Conservation (phyloP, 306 rosid species). For the Citrullus amarus region DNA sequence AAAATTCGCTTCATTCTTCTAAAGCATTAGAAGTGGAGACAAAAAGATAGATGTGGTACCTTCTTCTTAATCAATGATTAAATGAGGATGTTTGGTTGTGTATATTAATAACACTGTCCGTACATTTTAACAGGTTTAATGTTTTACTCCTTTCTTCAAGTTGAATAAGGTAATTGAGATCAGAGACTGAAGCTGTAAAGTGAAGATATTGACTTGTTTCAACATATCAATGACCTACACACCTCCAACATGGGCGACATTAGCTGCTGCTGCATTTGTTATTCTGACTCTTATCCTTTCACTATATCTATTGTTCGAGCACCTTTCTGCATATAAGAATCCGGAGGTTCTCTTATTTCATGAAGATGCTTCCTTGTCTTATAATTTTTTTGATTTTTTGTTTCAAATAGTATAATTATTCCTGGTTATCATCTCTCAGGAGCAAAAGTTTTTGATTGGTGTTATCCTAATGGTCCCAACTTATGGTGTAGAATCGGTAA, state of each 20-base stretch:
- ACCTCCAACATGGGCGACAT: constrained; percentile 78
- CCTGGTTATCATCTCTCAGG: constrained; percentile 25
- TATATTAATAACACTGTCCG: background rate
- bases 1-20: background rate
- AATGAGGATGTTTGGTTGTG: background rate
- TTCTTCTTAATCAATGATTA: background rate
- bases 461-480: constrained; percentile 96
- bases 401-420: background rate
- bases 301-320: constrained; percentile 69
- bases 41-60: background rate
- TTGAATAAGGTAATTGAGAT: background rate
- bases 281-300: constrained; percentile 61
- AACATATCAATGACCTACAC: constrained; percentile 24
- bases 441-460: constrained; percentile 87
- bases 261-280: constrained; percentile 51
- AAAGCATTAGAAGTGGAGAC: background rate
- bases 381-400: background rate
- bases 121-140: background rate
- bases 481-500: constrained; percentile 91
- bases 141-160: background rate
- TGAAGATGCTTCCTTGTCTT: background rate
- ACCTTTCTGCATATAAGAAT: constrained; percentile 92
- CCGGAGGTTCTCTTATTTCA: constrained; percentile 49
- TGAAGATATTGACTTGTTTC: constrained; percentile 5
- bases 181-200: background rate